A percentile compares a stretch with the other conserved stretches of the same genome.
Conservation (phyloP, 495 filamentous ascomycete species). For the Penicillium tannophilum region DNA sequence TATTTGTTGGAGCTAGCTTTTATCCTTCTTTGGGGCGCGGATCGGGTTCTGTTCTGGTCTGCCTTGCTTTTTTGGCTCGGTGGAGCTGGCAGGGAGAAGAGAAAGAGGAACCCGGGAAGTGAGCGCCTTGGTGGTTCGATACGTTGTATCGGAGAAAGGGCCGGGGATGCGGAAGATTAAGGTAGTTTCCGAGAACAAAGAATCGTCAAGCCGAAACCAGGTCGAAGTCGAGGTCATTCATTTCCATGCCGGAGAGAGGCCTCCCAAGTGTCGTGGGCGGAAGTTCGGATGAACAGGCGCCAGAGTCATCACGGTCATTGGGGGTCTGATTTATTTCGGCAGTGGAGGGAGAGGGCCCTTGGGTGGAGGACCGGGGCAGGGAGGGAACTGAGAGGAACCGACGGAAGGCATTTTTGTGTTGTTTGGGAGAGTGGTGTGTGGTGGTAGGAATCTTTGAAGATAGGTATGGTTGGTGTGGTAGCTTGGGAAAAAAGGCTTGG, state of each 20-base stretch:
- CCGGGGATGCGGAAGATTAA: constrained; percentile 7
- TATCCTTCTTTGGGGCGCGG: background rate
- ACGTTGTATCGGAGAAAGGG: background rate
- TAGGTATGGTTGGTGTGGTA: background rate
- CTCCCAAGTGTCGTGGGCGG: constrained; percentile 32
- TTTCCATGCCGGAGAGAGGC: constrained; percentile 37
- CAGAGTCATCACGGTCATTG: constrained; percentile 41
- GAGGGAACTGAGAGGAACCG: constrained; percentile 68
- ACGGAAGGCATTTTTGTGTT: constrained; percentile 64
- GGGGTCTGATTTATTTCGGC: constrained; percentile 60
- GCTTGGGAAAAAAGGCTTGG: background rate
- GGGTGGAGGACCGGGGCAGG: constrained; percentile 82
- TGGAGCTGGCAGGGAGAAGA: background rate
- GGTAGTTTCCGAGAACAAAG: constrained; percentile 23
- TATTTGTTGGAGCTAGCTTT: background rate
- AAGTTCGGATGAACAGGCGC: constrained; percentile 24
- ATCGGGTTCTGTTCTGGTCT: background rate
- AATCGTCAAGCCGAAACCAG: constrained; percentile 30
- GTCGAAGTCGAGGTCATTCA: constrained; percentile 34
- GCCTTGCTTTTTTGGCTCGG: background rate
- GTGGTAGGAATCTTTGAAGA: background rate
- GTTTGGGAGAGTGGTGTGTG: constrained; percentile 13
- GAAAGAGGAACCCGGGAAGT: background rate
- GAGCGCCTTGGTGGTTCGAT: background rate
- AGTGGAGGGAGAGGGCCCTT: constrained; percentile 81